A percentile compares a stretch with the other conserved stretches of the same genome.
Evolutionary conservation across 352 stramenopile genomes (phyloP).

Genomic region (Globisporangium orthogonon): DNA sequence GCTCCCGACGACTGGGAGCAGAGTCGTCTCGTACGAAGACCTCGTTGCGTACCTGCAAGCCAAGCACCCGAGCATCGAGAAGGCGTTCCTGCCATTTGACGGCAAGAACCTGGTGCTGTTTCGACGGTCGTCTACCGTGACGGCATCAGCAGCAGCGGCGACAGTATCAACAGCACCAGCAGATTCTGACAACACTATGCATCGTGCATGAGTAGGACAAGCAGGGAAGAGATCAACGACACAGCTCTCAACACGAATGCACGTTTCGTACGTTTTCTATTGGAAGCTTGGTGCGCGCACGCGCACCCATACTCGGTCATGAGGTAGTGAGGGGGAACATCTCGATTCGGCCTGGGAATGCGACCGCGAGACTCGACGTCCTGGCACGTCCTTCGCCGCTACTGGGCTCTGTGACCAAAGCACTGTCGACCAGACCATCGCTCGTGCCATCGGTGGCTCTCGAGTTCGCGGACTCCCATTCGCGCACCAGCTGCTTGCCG

Average conservation of each 20-base stretch:
- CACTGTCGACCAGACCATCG: slow-evolving; percentile 24
- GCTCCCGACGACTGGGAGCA: slow-evolving; percentile 23
- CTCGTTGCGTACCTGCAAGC: slow-evolving; percentile 70
- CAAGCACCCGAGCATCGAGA: slow-evolving; percentile 62
- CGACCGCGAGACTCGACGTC: slow-evolving; percentile 12
- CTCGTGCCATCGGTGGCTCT: not conserved
- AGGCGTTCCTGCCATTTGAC: slow-evolving; percentile 65
- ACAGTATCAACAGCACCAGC: not conserved
- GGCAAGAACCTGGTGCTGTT: slow-evolving; percentile 86
- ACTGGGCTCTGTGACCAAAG: slow-evolving; percentile 4
- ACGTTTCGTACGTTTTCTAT: not conserved
- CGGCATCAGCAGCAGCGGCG: not conserved
- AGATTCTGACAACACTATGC: not conserved
- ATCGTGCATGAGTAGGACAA: not conserved
- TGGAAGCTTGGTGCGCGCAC: not conserved
- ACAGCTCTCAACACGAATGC: too few relatives aligned
- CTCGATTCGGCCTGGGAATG: slow-evolving; percentile 25
- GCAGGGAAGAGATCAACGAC: not conserved
- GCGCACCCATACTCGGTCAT: not conserved
- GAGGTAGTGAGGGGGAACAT: slow-evolving; percentile 15
- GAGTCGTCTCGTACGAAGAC: slow-evolving; percentile 73
- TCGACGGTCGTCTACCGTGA: slow-evolving; percentile 10
- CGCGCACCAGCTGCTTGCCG: slow-evolving; percentile 21
- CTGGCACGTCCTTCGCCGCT: not conserved
- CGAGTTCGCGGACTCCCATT: slow-evolving; percentile 16